A percentile compares a stretch with the other conserved stretches of the same genome.
Conservation (phyloP, 768 basidiomycete species). For the Lactarius trivialis region DNA sequence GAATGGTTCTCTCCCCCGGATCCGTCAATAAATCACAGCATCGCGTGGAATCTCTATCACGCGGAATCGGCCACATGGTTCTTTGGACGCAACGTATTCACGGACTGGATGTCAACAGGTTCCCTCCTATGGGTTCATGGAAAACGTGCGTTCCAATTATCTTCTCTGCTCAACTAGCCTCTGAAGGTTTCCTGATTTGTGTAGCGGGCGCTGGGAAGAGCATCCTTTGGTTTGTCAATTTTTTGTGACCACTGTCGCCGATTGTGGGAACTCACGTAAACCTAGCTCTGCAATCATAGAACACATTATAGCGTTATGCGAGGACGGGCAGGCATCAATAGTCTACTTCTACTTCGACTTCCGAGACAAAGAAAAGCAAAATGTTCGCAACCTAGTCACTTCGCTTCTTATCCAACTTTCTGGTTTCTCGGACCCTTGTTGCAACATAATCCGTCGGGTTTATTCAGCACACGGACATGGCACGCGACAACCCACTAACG, state of each 20-base stretch:
- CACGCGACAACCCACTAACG: background rate
- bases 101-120: background rate
- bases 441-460: background rate
- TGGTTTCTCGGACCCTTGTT: background rate
- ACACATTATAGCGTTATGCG: background rate
- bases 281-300: background rate
- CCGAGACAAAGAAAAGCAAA: background rate
- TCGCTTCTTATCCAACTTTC: background rate
- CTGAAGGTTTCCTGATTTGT: background rate
- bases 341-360: background rate
- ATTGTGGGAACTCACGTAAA: background rate
- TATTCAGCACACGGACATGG: background rate
- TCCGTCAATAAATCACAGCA: background rate
- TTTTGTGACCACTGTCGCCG: background rate
- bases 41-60: background rate
- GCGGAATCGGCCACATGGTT: background rate
- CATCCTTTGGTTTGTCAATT: background rate
- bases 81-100: background rate
- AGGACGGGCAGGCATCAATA: background rate
- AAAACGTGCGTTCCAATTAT: background rate
- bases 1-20: constrained; percentile 2
- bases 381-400: background rate
- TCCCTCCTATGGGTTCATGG: constrained; percentile 5
- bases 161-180: background rate
- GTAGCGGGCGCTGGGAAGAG: background rate